Evolutionary conservation across 768 basidiomycete species (phyloP).

Genomic region (Lentinula lateritia): DNA sequence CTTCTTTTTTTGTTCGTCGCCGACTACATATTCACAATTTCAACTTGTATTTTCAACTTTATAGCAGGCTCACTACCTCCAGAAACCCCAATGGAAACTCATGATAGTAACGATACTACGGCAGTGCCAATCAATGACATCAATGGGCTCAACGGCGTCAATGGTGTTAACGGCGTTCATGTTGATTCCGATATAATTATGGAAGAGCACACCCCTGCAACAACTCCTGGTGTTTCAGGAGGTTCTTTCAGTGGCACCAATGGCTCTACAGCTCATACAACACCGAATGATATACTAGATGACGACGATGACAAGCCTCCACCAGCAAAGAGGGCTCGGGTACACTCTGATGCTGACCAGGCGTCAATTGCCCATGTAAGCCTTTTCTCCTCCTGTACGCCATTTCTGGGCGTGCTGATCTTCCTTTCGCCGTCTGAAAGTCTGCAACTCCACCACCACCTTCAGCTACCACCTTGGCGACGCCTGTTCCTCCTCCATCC

Average conservation of each 20-base stretch:
- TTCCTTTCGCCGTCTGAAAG: conserved; percentile 31
- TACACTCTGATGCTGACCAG: conserved; percentile 71
- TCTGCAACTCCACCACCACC: conserved; percentile 72
- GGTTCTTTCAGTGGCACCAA: conserved; percentile 33
- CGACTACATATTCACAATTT: not conserved
- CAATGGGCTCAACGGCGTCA: conserved; percentile 40
- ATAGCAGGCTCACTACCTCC: not conserved
- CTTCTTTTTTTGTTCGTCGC: conserved; percentile 13
- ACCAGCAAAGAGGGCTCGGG: conserved; percentile 79
- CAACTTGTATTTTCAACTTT: too few species aligned
- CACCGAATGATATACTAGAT: conserved; percentile 29
- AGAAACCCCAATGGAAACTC: conserved; percentile 7
- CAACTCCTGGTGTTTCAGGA: conserved; percentile 30
- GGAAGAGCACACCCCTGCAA: conserved; percentile 33
- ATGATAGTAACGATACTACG: conserved; percentile 37
- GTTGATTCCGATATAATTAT: conserved; percentile 33
- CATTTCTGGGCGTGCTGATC: conserved; percentile 4
- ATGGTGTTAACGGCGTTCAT: conserved; percentile 22
- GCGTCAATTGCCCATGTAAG: conserved; percentile 73
- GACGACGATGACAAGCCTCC: conserved; percentile 63
- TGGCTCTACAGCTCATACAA: conserved; percentile 26
- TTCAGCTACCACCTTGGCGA: conserved; percentile 36
- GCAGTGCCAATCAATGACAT: conserved; percentile 45
- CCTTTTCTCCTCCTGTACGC: conserved; percentile 36
- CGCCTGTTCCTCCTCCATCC: conserved; percentile 28